These are phyloP conservation scores for Scutellaria galericulata DNA, from an alignment of 257 asterid species.

Conservation along the genomic window DNA sequence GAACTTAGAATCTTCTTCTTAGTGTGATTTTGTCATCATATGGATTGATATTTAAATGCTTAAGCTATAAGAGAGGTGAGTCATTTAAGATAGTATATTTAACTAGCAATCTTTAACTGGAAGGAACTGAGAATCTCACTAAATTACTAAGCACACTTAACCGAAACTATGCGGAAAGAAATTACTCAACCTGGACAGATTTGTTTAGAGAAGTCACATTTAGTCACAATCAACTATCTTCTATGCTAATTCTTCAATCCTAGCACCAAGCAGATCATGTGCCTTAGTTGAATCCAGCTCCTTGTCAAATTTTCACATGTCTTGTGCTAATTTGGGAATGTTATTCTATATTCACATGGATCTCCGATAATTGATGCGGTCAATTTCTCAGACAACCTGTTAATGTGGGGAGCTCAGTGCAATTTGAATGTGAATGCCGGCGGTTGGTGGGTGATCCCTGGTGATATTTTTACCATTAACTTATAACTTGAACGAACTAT, in stretches of 20 bases:
- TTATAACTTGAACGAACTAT: background rate
- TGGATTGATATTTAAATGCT: background rate
- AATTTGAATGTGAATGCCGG: slow-evolving; percentile 13
- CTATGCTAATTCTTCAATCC: background rate
- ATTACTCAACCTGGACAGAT: background rate
- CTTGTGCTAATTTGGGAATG: background rate
- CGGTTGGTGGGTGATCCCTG: slow-evolving; percentile 15
- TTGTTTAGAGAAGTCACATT: background rate
- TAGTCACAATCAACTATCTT: background rate
- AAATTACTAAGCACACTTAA: background rate
- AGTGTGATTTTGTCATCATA: slow-evolving; percentile 5
- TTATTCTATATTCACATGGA: background rate
- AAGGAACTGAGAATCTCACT: background rate
- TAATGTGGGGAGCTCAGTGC: slow-evolving; percentile 11
- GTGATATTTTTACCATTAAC: slow-evolving; percentile 1
- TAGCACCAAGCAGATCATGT: slow-evolving; percentile 12
- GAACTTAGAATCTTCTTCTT: background rate
- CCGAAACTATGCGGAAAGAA: background rate
- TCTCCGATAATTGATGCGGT: background rate
- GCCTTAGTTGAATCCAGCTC: slow-evolving; percentile 15
- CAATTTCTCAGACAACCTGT: background rate
- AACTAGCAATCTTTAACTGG: background rate
- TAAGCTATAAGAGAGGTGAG: background rate
- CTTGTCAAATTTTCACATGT: background rate
- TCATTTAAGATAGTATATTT: background rate